Percentiles rank a stretch among this genome's conserved stretches.
Conservation (phyloP, 176 grass and related monocot species). For the Musa beccarii region DNA sequence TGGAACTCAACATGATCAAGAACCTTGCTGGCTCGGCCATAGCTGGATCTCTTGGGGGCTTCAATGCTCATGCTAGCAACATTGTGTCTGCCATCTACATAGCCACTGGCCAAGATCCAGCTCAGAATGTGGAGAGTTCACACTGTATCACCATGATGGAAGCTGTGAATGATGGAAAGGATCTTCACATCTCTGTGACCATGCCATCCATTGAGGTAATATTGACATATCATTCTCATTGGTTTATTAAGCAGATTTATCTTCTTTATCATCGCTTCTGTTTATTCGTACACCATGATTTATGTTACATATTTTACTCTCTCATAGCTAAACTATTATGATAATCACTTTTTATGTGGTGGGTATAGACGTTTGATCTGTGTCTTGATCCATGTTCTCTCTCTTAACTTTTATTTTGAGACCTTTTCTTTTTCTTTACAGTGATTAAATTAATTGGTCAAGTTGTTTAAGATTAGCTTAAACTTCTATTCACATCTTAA, state of each 20-base stretch:
- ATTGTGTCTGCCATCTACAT: conserved; percentile 65
- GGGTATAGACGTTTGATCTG: not conserved
- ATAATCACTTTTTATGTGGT: not conserved
- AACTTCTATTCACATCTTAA: too few species aligned
- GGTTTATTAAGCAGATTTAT: not conserved
- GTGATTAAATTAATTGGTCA: not conserved
- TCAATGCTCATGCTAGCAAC: conserved; percentile 86
- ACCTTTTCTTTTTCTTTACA: too few species aligned
- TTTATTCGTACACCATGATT: not conserved
- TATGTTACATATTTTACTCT: too few species aligned
- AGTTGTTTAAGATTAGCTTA: not conserved
- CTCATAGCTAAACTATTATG: too few species aligned
- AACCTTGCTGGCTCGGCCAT: conserved; percentile 76
- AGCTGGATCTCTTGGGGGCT: conserved; percentile 59
- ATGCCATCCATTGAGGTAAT: conserved; percentile 81
- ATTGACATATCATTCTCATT: not conserved
- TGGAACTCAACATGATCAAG: conserved; percentile 67
- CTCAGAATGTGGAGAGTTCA: conserved; percentile 84
- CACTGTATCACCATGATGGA: conserved; percentile 82
- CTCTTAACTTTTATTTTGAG: not conserved
- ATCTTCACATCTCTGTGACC: conserved; percentile 73
- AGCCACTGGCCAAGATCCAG: conserved; percentile 77
- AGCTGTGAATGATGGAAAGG: conserved; percentile 38
- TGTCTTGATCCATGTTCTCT: not conserved
- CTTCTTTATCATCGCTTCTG: not conserved